Base-by-base conservation (phyloP, 768 basidiomycete genomes). In the Saitozyma sp. region DNA sequence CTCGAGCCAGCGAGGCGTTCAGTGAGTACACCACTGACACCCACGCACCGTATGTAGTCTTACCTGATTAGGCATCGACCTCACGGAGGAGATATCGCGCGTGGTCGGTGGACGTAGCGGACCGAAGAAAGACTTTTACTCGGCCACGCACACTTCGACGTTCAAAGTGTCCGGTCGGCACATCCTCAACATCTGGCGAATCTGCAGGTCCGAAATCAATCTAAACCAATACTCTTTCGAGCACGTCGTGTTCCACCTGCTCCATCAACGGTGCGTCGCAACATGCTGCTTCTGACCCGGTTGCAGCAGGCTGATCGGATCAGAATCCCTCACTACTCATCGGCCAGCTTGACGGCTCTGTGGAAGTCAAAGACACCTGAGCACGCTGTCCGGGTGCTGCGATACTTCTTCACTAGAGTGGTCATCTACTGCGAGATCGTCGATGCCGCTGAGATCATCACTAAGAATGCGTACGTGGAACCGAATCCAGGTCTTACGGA, bases 121-220 rank as follows among this genome's bases (percentile, higher is more conserved):
- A 6, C 69, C 69, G 8, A 68, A 64, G 49, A 75, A 77, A 54
- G 73, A 75, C 60, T 65, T 86, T 66, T 96, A 92, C 89, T 86
- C 85, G 8, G 78, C 83, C 56, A 84, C 85, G 54, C 88, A 89
- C 64, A 86, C 87, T 2, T 89, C 92, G 2, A 90, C 88, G 1
- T 89, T 99, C 79, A 88, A 86, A 64, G 87, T 93, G 45, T 82
- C 84, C 19, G 96, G 96, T 0, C 84, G 96, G 16, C 94, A 99
- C 74, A 89, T 95, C 41, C 82, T 99, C 52, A 96, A 98, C 68
- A 80, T 91, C 13, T 97, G 93, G 93, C 83, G 93, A 59, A 86
- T 97, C 56, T 90, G 97, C 85, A 87, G 92, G 41, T 85, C 86
- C 1, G 95, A 98, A 70, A 85, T 87, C 63, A 86, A 84, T 17